A percentile compares a stretch with the other conserved stretches of the same genome.
These are phyloP conservation scores for Pittosporum tobira DNA, from an alignment of 129 eudicot genomes.

Conservation along the genomic window DNA sequence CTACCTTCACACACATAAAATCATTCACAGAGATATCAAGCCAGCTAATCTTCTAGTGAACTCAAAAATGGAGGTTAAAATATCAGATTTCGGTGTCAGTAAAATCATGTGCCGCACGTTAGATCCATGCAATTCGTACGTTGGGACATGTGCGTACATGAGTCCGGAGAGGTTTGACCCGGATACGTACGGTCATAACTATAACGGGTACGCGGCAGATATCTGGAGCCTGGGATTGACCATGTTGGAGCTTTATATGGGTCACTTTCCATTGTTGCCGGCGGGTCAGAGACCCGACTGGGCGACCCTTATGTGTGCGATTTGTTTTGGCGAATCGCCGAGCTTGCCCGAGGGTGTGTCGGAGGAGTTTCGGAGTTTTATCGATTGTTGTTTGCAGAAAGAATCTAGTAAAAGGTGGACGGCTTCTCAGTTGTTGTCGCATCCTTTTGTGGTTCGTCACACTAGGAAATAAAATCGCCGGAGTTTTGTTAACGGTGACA, in stretches of 20 bases:
- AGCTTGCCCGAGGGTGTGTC: conserved; percentile 55
- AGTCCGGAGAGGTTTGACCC: conserved; percentile 90
- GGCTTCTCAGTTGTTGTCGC: conserved; percentile 44
- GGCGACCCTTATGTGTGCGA: conserved; percentile 91
- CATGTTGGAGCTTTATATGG: conserved; percentile 56
- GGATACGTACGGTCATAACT: conserved; percentile 54
- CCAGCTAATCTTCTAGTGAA: conserved; percentile 61
- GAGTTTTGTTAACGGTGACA: no score
- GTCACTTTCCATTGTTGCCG: conserved; percentile 60
- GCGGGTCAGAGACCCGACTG: conserved; percentile 78
- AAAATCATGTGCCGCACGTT: conserved; percentile 60
- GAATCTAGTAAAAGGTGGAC: conserved; percentile 70
- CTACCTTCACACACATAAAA: conserved; percentile 57
- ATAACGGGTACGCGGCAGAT: conserved; percentile 74
- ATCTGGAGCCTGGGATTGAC: conserved; percentile 83
- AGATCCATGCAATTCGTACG: conserved; percentile 77
- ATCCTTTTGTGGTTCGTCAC: conserved; percentile 36
- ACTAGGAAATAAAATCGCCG: not conserved
- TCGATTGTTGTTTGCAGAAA: conserved; percentile 72
- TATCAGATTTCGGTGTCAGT: conserved; percentile 80
- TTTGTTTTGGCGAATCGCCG: conserved; percentile 86
- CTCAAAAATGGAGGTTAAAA: conserved; percentile 51
- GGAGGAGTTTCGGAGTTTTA: conserved; percentile 44
- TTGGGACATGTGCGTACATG: conserved; percentile 94
- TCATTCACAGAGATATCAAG: conserved; percentile 67